Evolutionary conservation across 2,329 filamentous ascomycete species (phyloP), one percentile per base, ranked within the genome.

Genomic region (Periconia sp.): DNA sequence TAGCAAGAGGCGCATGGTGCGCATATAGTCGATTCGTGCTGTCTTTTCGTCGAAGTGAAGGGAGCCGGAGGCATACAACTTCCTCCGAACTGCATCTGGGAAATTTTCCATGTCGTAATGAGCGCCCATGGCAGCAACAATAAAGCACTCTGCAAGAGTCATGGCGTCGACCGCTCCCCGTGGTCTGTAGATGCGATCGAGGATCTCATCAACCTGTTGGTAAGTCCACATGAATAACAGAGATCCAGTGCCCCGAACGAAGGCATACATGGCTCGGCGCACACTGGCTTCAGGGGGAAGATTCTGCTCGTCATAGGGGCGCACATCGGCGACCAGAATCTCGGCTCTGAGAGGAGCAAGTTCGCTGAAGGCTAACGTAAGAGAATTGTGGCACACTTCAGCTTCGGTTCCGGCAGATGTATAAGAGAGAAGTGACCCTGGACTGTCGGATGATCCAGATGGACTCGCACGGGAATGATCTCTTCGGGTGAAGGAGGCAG

Each of bases 21-120:
- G 59, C 4, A 66, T 38, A 29, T 69, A 62, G 34, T 69, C 58
- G 5, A 54, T 29, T 18, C 56, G 50, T 3, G 63, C 59, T 8
- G 58, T 60, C 13, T 56, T 54, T 34, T 68, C 64, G 22, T 69
- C 54, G 40, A 70, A 69, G 5, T 62, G 58, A 2, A 65, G 40
- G 0, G 62, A 63, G 3, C 63, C 66, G 18, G 67, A 70, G 6
- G 63, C 63, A 36, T 68, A 69, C 0, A 70, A 49, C 3, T 61
- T 46, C 17, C 50, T 56, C 17, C 66, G 54, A 17, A 65, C 59
- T 2, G 49, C 46, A 32, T 69, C 64, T 1, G 67, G 57, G 31
- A 67, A 66, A 33, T 57, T 63, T 1, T 70, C 64, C 40, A 63
- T 50, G 16, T 70, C 66, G 34, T 70, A 71, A 36, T 70, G 63